Percentiles rank a stretch among this genome's conserved stretches.
These are phyloP conservation scores for Cadophora luteo-olivacea DNA, from an alignment of 2,329 filamentous ascomycete genomes.

Conservation along the genomic window DNA sequence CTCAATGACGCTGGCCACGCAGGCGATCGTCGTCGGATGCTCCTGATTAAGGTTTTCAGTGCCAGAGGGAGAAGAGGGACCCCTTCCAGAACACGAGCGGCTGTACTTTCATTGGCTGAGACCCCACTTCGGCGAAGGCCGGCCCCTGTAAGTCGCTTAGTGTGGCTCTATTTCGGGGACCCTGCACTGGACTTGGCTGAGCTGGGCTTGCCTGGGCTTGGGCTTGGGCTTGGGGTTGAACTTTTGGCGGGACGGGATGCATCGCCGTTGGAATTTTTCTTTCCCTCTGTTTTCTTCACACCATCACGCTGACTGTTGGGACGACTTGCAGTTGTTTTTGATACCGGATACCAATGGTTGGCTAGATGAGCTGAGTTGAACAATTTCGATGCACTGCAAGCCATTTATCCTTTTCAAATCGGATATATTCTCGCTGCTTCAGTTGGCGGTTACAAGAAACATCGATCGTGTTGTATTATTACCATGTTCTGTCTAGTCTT, in stretches of 20 bases:
- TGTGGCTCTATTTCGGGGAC: conserved; percentile 18
- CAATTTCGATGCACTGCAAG: not conserved
- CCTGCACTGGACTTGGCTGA: not conserved
- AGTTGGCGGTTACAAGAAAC: not conserved
- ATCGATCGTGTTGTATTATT: not conserved
- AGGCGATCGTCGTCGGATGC: conserved; percentile 9
- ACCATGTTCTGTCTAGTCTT: not conserved
- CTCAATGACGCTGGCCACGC: conserved; percentile 11
- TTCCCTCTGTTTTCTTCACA: not conserved
- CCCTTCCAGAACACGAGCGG: conserved; percentile 18
- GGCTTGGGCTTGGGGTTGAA: not conserved
- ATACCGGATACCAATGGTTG: not conserved
- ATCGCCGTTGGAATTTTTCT: not conserved
- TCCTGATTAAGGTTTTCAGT: conserved; percentile 19
- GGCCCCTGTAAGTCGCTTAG: not conserved
- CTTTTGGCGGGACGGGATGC: not conserved
- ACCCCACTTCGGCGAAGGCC: conserved; percentile 19
- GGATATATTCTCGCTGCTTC: conserved; percentile 9
- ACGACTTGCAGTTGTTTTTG: not conserved
- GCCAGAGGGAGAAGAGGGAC: not conserved
- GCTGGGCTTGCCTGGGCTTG: not conserved
- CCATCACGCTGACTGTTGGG: not conserved
- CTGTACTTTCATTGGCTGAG: conserved; percentile 11
- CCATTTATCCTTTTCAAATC: not conserved
- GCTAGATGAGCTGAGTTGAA: not conserved